These are phyloP conservation scores for Chaetomium sp. DNA, from an alignment of 2,329 filamentous ascomycete genomes.

Conservation along the genomic window DNA sequence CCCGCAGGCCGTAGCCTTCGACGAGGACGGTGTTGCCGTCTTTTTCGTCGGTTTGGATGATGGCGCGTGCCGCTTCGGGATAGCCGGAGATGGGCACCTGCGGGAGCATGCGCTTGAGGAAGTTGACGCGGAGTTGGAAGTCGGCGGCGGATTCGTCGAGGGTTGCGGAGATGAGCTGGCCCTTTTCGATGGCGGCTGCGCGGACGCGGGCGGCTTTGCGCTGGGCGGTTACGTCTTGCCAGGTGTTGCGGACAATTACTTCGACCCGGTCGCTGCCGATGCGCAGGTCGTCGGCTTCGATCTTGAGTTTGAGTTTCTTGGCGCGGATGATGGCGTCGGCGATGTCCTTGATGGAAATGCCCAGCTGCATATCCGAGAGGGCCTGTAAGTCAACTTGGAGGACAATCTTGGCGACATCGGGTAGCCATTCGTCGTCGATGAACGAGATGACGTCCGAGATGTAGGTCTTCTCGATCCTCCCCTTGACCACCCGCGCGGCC, in stretches of 20 bases:
- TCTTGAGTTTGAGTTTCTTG: conserved; percentile 82
- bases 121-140: conserved; percentile 72
- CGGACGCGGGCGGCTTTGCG: conserved; percentile 44
- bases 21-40: conserved; percentile 70
- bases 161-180: conserved; percentile 28
- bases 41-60: conserved; percentile 72
- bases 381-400: conserved; percentile 76
- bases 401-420: conserved; percentile 66
- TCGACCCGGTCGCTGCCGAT: conserved; percentile 60
- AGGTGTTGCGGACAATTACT: conserved; percentile 58
- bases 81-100: conserved; percentile 86
- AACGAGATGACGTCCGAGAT: conserved; percentile 73
- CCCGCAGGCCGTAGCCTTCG: conserved; percentile 84
- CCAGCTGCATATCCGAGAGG: conserved; percentile 73
- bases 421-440: conserved; percentile 85
- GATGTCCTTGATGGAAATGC: conserved; percentile 69
- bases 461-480: conserved; percentile 90
- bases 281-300: conserved; percentile 58
- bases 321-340: conserved; percentile 68
- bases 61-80: conserved; percentile 74
- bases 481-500: conserved; percentile 86
- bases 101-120: conserved; percentile 75
- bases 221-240: conserved; percentile 40
- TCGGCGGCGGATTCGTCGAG: conserved; percentile 51
- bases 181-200: conserved; percentile 35